These are phyloP conservation scores for Blastobotrys chiropterorum DNA, from an alignment of 805 yeast genomes.

Conservation along the genomic window DNA sequence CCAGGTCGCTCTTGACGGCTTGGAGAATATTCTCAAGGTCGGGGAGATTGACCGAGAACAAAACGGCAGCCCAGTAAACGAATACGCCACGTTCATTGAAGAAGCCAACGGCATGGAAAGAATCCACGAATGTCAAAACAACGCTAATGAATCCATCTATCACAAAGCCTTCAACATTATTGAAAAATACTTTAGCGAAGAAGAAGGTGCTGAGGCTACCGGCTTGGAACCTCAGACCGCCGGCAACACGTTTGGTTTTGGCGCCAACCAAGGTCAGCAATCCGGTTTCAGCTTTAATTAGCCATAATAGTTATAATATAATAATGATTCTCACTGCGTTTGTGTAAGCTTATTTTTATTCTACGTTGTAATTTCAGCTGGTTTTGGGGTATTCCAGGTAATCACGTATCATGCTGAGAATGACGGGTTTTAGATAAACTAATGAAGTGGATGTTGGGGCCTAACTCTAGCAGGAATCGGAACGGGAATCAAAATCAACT, in stretches of 20 bases:
- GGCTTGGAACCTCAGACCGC: conserved; percentile 65
- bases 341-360: no score
- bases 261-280: conserved; percentile 42
- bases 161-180: conserved; percentile 85
- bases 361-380: no score
- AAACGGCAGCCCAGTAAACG: conserved; percentile 62
- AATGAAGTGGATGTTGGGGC: no score
- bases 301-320: neutral
- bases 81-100: conserved; percentile 86
- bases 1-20: conserved; percentile 91
- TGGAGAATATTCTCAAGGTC: conserved; percentile 87
- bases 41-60: conserved; percentile 90
- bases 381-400: no score
- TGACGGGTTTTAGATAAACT: no score
- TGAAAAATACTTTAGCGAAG: conserved; percentile 85
- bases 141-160: conserved; percentile 87
- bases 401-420: no score
- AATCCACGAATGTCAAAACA: conserved; percentile 86
- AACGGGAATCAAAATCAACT: no score
- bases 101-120: conserved; percentile 99
- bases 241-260: conserved; percentile 86
- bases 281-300: conserved; percentile 2
- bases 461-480: no score
- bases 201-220: conserved; percentile 59
- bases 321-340: neutral